Evolutionary conservation across 2,329 filamentous ascomycete species (phyloP), one percentile per base, ranked within the genome.

Genomic region (Xylogone sp.): DNA sequence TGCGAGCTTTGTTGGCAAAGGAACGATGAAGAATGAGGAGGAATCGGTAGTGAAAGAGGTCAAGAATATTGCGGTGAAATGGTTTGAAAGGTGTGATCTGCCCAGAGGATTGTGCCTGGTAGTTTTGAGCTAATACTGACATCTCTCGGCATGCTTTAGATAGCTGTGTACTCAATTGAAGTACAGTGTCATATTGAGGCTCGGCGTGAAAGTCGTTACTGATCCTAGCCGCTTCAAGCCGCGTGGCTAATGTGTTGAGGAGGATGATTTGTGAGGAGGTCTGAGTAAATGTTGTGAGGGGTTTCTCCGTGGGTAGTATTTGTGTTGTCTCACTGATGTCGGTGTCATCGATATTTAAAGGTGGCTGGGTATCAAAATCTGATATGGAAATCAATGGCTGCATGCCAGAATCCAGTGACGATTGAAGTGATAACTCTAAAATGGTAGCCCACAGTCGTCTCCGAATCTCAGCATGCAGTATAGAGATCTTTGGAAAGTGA

Each of bases 391-490:
- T 65, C 7, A 80, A 64, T 2, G 78, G 76, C 2, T 74, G 72
- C 1, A 76, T 75, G 0, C 79, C 79, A 0, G 75, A 71, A 51
- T 78, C 75, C 21, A 81, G 65, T 19, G 75, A 72, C 1, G 72
- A 68, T 58, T 81, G 76, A 12, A 82, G 50, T n/a, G 75, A 74
- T 2, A 83, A 62, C 59, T 83, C 79, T 4, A 82, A 51, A 10
- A 81, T 72, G 0, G 78, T 79, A 6, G 75, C 73, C 81, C 81
- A 84, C 1, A 84, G 59, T 2, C 81, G 70, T 3, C 80, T 69
- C 2, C 80, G 72, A 63, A 83, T 73, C 63, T 84, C 81, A 1
- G 73, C 69, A 19, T 72, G 69, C 31, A 77, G 71, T 1, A 66
- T 59, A 2, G 75, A 71, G 69, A 79, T 76, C 19, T 71, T 69